Evolutionary conservation across 2,329 filamentous ascomycete genomes (phyloP), one percentile per base, ranked within the genome.

Genomic region (Cadophora luteo-olivacea): DNA sequence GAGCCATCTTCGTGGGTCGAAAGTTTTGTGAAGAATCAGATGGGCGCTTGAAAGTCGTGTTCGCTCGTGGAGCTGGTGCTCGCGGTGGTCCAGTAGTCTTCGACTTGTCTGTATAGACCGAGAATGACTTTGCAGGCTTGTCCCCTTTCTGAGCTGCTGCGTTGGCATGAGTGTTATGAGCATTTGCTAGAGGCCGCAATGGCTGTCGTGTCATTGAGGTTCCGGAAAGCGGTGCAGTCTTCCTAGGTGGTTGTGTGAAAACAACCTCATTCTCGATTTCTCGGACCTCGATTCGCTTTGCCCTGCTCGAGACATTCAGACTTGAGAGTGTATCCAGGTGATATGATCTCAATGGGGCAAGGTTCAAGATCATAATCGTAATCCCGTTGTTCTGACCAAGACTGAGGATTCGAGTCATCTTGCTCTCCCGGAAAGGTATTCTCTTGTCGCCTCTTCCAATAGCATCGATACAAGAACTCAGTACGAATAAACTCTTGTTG

Each of bases 231-330:
- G 72, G 81, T 72, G 73, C 79, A 75, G 63, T 81, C n/a, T 85
- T 83, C 66, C 88, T 86, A 33, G 91, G 88, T 66, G 88, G 86
- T 65, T 92, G 90, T 77, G 92, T 93, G 82, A 93, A 97, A 51
- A 97, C 90, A 4, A 97, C 91, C 77, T 97, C 94, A 77, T 98
- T 98, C 80, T 98, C 95, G 68, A 97, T 92, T 79, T 98, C 96
- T 62, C 93, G 91, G 12, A 97, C 91, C 79, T 98, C 95, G 74
- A 98, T 97, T 76, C 97, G 93, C 84, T 97, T 97, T 29, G 95
- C 97, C 12, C 95, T 88, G 63, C 96, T 97, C 76, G 94, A 96
- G 76, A 98, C 96, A 77, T 97, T 97, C 64, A 98, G 83, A 71
- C 94, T 97, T 80, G 93, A 97, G 6, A 97, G 85, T 0, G 95